Conservation (phyloP, 2,329 filamentous ascomycete species). For the Cladosporium sp. region DNA sequence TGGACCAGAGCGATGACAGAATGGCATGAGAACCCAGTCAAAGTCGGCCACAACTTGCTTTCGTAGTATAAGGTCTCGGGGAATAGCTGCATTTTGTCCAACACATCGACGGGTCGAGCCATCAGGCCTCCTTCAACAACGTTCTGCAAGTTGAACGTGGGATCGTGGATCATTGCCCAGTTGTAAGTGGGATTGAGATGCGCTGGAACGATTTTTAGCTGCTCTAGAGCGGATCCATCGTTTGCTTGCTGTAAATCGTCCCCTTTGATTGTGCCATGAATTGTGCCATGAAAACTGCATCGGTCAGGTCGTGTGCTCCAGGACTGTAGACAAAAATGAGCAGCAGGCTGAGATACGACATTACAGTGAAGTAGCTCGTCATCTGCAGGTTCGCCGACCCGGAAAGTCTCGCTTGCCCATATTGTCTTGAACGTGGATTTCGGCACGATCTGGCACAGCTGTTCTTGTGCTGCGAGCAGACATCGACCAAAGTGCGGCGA, state of each 20-base stretch:
- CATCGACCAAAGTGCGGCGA: neutral
- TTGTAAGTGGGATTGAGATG: conserved; percentile 11
- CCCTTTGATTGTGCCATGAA: neutral
- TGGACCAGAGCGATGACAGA: conserved; percentile 16
- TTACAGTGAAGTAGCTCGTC: neutral
- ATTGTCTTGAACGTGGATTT: neutral
- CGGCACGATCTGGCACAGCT: neutral
- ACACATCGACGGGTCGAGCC: conserved; percentile 16
- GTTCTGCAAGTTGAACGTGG: conserved; percentile 20
- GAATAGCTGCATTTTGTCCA: neutral
- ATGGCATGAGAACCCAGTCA: conserved; percentile 12
- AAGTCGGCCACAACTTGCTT: neutral
- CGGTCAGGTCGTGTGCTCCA: neutral
- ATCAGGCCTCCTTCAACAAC: conserved; percentile 19
- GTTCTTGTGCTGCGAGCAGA: neutral
- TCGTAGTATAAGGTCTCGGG: neutral
- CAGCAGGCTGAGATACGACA: neutral
- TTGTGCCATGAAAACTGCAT: neutral
- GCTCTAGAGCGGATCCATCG: neutral
- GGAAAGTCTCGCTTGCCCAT: neutral
- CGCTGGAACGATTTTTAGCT: neutral
- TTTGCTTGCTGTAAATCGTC: neutral
- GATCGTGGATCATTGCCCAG: conserved; percentile 24
- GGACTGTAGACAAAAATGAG: neutral
- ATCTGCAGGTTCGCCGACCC: neutral